Conservation (phyloP, 768 basidiomycete genomes). For the Suillus decipiens region DNA sequence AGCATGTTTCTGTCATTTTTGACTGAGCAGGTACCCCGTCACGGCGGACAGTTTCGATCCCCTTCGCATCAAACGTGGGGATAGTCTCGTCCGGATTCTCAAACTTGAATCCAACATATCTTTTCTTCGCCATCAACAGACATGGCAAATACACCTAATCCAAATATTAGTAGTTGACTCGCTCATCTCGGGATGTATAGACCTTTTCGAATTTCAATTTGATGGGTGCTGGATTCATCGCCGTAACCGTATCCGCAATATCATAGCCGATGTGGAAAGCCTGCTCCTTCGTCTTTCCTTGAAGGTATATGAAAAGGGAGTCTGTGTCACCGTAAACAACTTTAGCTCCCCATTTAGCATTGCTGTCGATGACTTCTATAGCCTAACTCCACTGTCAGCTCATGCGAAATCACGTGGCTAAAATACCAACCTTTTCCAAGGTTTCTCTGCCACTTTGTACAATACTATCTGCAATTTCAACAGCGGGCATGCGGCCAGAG, state of each 20-base stretch:
- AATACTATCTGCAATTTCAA: constrained; percentile 97
- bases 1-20: constrained; percentile 88
- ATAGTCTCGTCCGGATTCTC: constrained; percentile 78
- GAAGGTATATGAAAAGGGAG: constrained; percentile 90
- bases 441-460: constrained; percentile 97
- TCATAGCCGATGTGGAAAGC: constrained; percentile 93
- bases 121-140: constrained; percentile 96
- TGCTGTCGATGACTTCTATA: constrained; percentile 73
- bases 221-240: constrained; percentile 84
- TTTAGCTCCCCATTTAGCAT: constrained; percentile 83
- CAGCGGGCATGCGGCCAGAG: constrained; percentile 97
- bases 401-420: neutral
- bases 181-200: neutral
- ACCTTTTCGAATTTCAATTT: constrained; percentile 99
- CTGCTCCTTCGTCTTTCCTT: constrained; percentile 88
- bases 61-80: constrained; percentile 92
- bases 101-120: constrained; percentile 97
- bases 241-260: constrained; percentile 86
- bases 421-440: constrained; percentile 73
- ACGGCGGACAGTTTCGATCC: constrained; percentile 93
- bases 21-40: constrained; percentile 90
- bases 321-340: constrained; percentile 99
- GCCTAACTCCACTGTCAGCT: constrained; percentile 53
- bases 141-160: constrained; percentile 91
- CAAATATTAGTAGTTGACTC: neutral